Conservation (phyloP, 805 yeast species). For the Lachancea thermotolerans region DNA sequence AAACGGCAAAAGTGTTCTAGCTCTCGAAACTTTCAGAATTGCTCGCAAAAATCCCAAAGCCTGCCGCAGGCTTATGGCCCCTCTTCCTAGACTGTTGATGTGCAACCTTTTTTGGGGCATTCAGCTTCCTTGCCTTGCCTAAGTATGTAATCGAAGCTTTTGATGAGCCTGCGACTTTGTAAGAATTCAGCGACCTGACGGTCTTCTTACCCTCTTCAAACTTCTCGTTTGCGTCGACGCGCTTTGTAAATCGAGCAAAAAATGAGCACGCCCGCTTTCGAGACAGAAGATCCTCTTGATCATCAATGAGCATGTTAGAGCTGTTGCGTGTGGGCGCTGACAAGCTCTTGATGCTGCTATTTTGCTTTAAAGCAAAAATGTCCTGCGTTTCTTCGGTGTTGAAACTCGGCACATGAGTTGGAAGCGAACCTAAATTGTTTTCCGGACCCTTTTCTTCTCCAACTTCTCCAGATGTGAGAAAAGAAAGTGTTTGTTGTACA, state of each 20-base stretch:
- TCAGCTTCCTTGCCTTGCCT: slow-evolving; percentile 34
- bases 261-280: slow-evolving; percentile 33
- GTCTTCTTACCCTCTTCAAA: slow-evolving; percentile 37
- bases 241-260: slow-evolving; percentile 40
- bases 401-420: not conserved
- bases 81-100: not conserved
- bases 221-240: slow-evolving; percentile 33
- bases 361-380: slow-evolving; percentile 39
- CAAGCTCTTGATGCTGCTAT: slow-evolving; percentile 33
- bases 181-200: slow-evolving; percentile 48
- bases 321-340: slow-evolving; percentile 20
- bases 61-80: not conserved
- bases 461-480: slow-evolving; percentile 30
- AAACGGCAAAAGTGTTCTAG: not conserved
- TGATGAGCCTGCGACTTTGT: slow-evolving; percentile 49
- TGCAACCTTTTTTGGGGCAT: slow-evolving; percentile 19
- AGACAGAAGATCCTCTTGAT: slow-evolving; percentile 15
- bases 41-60: slow-evolving; percentile 14
- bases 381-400: slow-evolving; percentile 36
- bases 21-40: slow-evolving; percentile 19
- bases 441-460: not conserved
- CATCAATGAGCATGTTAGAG: slow-evolving; percentile 16
- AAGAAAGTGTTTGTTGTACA: slow-evolving; percentile 51
- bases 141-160: slow-evolving; percentile 53
- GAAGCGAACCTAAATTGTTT: no score